Evolutionary conservation across 2,329 filamentous ascomycete genomes (phyloP), one percentile per base, ranked within the genome.

Genomic region (Ophiostoma sp.): DNA sequence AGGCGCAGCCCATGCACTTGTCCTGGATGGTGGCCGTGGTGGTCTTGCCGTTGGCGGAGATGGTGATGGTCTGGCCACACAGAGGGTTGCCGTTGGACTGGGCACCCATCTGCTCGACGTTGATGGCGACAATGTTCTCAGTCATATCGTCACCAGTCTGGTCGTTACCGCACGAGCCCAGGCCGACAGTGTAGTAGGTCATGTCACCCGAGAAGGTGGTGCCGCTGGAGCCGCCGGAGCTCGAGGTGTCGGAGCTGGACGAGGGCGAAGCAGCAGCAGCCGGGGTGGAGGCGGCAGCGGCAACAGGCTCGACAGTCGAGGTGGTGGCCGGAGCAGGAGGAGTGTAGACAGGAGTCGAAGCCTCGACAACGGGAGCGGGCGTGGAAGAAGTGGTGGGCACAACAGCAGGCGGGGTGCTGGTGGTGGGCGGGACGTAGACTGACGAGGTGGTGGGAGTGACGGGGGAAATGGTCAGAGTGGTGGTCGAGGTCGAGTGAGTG

Each of bases 121-220:
- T 88, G 71, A 97, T 84, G 74, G 93, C 93, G 73, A 96, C 89
- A 74, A 94, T 89, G 79, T 88, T 84, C 25, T 90, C 85, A 3
- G 79, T 80, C 31, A 79, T 72, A 78, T 91, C 89, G 76, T 82
- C 79, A 78, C 89, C 89, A 64, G 84, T 79, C 82, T 90, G 90
- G 76, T 89, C 87, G 50, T 80, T 81, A 71, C 92, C 93, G 79
- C 93, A 96, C 28, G 91, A 82, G 74, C 91, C 91, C 9, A 92
- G 79, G 57, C 91, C 93, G 66, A 91, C 84, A 55, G 85, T 83
- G 83, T 93, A 97, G 85, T 89, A 95, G 74, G 93, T 96, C 77
- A 93, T 86, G 69, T 94, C 88, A 75, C 93, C 93, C 0, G 79
- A 79, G 83, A 82, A 81, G 81, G 85, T 39, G 77, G 76, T 74